phyloP scores from a whole-genome alignment of 257 asterid species.

The Lithospermum erythrorhizon region DNA sequence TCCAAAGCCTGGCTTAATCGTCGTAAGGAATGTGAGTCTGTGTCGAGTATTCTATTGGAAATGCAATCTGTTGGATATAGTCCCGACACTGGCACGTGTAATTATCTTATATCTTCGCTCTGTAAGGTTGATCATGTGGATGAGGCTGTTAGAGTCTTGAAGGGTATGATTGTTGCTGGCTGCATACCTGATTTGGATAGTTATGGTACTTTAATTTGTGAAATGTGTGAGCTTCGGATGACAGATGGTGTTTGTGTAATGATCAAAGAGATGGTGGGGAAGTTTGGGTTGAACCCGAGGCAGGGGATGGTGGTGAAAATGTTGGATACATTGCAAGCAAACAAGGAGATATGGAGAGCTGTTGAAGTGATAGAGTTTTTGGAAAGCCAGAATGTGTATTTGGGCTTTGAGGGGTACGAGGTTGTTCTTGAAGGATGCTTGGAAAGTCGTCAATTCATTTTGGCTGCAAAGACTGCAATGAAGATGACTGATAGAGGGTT shows the following conservation, averaged over 20 bases:
- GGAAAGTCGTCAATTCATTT: constrained; percentile 43
- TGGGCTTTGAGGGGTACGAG: constrained; percentile 65
- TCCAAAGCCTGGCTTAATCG: constrained; percentile 51
- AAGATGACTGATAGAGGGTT: constrained; percentile 30
- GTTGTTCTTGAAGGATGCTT: constrained; percentile 60
- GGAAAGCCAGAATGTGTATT: constrained; percentile 31
- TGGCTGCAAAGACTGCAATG: constrained; percentile 23
- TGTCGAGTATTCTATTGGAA: constrained; percentile 29
- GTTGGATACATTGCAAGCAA: constrained; percentile 42
- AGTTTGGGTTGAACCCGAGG: constrained; percentile 47
- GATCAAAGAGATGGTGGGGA: constrained; percentile 56
- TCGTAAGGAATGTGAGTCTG: constrained; percentile 20
- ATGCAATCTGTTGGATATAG: constrained; percentile 57
- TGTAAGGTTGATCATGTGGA: constrained; percentile 49
- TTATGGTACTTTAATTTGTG: constrained; percentile 44
- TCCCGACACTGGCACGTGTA: constrained; percentile 65
- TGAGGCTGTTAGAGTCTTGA: constrained; percentile 47
- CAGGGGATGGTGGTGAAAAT: constrained; percentile 44
- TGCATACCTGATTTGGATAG: constrained; percentile 63
- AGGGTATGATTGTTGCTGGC: constrained; percentile 48
- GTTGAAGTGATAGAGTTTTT: constrained; percentile 56
- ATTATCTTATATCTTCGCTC: constrained; percentile 55
- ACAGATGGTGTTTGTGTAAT: constrained; percentile 21
- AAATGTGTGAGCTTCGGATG: constrained; percentile 41
- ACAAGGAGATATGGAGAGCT: constrained; percentile 47